Base-by-base conservation (phyloP, 768 basidiomycete genomes). In the Mycena crocata region DNA sequence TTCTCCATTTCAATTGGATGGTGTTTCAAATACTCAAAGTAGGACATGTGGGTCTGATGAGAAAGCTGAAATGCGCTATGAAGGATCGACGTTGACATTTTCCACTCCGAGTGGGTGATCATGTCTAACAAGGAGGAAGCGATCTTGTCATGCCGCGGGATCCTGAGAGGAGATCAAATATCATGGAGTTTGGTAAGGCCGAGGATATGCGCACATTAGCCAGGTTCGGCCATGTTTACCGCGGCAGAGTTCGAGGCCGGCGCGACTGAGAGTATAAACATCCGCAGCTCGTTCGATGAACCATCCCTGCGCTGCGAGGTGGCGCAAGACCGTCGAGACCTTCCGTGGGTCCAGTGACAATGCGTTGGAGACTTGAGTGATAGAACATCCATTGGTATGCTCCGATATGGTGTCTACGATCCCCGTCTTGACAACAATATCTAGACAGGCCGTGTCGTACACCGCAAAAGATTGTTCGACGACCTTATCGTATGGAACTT, bases 301-400 rank as follows among this genome's bases (percentile, higher is more conserved):
- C 57, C 57, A 59, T n/a, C 57, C 57, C 28, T 59, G 57, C 15
- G 57, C 34, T 59, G 57, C 57, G 24, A 59, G 46, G 30, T 59
- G 49, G 13, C 57, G 45, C 32, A 59, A 6, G 7, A 59, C 34
- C 4, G 46, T 59, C 3, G 35, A 14, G 3, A 59, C 57, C 35
- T 59, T 59, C 12, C 28, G 34, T 17, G 57, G 57, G 37, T 59
- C 30, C 24, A 59, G 24, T 26, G 28, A 15, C 9, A 59, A 34
- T 2, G 30, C 6, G 1, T 35, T 21, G 5, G 57, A 30, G 21
- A 59, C 19, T 19, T 59, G 46, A 13, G 24, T 9, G 21, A 59
- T 28, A 9, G 57, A 59, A 42, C 24, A 34, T 14, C 23, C 34
- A 17, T 30, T n/a, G 9, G 54, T 9, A n/a, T 2, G 13, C 14